These are phyloP conservation scores for Solanum etuberosum DNA, from an alignment of 257 asterid genomes.

Conservation along the genomic window DNA sequence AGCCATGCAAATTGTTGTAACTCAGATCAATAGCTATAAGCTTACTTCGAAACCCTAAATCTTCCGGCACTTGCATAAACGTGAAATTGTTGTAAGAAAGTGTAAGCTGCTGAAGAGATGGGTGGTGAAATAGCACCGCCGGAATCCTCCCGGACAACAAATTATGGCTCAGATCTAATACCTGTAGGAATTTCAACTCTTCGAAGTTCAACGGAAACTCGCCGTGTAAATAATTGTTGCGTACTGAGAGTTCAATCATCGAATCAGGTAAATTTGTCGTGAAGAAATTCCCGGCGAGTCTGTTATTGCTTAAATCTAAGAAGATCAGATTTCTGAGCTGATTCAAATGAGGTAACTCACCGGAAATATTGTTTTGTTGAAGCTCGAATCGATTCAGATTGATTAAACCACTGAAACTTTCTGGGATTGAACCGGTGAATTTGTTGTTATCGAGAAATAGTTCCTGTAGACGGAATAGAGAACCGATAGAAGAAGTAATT, in stretches of 20 bases:
- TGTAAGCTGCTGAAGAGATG: slow-evolving; percentile 14
- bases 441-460: background rate
- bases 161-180: slow-evolving; percentile 14
- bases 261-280: background rate
- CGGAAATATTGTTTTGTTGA: slow-evolving; percentile 4
- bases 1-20: slow-evolving; percentile 2
- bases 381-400: slow-evolving; percentile 8
- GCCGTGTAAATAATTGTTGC: slow-evolving; percentile 9
- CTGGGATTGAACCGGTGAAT: slow-evolving; percentile 1
- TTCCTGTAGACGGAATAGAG: background rate
- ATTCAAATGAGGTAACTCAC: slow-evolving; percentile 4
- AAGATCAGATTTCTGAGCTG: slow-evolving; percentile 2
- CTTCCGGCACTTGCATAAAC: background rate
- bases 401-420: background rate
- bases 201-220: background rate
- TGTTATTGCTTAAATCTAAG: slow-evolving; percentile 4
- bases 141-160: background rate
- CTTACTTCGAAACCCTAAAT: background rate
- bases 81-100: slow-evolving; percentile 4
- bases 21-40: slow-evolving; percentile 14
- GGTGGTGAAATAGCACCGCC: slow-evolving; percentile 3
- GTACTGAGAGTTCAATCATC: background rate
- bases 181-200: slow-evolving; percentile 1
- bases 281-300: background rate
- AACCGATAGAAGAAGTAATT: background rate